Evolutionary conservation across 2,329 filamentous ascomycete species (phyloP).

Genomic region (Aureobasidium sp.): DNA sequence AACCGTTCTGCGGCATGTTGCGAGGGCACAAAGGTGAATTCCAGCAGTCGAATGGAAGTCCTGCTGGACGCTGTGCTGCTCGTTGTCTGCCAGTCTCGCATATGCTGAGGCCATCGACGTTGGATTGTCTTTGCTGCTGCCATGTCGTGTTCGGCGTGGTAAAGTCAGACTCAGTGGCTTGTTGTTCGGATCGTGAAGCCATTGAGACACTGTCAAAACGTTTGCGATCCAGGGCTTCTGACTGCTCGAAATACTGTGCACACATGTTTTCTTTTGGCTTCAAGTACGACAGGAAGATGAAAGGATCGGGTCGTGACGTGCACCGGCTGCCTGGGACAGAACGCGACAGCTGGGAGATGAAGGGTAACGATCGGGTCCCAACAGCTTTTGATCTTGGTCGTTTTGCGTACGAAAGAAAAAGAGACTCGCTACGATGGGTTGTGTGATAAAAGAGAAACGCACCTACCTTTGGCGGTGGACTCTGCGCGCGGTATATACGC

Average conservation of each 20-base stretch:
- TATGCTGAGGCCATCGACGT: background rate
- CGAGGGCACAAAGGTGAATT: slow-evolving; percentile 18
- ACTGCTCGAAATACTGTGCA: slow-evolving; percentile 6
- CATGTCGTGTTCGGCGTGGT: slow-evolving; percentile 2
- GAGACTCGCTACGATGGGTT: background rate
- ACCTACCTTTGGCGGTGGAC: slow-evolving; percentile 10
- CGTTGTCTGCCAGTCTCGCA: slow-evolving; percentile 7
- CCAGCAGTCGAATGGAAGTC: slow-evolving; percentile 17
- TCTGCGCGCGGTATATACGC: slow-evolving; percentile 8
- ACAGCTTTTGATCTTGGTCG: too few relatives aligned
- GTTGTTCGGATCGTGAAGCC: background rate
- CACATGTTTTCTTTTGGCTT: background rate
- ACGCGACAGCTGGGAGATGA: slow-evolving; percentile 9
- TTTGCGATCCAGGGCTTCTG: slow-evolving; percentile 2
- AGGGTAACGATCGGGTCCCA: background rate
- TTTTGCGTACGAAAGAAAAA: slow-evolving; percentile 12
- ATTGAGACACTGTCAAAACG: slow-evolving; percentile 13
- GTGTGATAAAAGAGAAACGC: slow-evolving; percentile 4
- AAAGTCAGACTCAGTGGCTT: slow-evolving; percentile 2
- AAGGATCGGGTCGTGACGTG: background rate
- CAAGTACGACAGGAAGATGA: background rate
- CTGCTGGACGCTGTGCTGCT: slow-evolving; percentile 6
- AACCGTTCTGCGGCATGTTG: slow-evolving; percentile 15
- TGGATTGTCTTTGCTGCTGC: background rate
- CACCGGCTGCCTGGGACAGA: slow-evolving; percentile 7